phyloP scores from a whole-genome alignment of 2,329 filamentous ascomycete species.

The Penicillium fuscoglaucum region DNA sequence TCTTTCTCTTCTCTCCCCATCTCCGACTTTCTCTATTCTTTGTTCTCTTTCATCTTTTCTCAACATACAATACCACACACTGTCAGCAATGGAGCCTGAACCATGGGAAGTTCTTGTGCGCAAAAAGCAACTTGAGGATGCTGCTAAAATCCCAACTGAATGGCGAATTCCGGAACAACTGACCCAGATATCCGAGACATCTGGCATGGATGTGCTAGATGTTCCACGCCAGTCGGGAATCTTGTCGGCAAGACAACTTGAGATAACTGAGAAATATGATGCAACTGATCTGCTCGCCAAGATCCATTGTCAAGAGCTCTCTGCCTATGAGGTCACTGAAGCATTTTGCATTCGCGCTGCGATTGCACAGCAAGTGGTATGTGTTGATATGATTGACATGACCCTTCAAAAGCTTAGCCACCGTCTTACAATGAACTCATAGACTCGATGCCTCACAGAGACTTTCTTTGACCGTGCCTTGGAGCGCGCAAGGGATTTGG shows the following conservation, averaged over 20 bases:
- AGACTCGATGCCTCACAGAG: conserved; percentile 53
- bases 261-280: conserved; percentile 19
- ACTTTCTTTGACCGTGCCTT: conserved; percentile 54
- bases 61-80: background rate
- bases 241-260: conserved; percentile 9
- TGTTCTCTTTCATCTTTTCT: background rate
- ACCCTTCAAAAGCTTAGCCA: background rate
- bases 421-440: background rate
- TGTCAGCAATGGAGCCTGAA: conserved; percentile 8
- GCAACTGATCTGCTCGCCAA: conserved; percentile 15
- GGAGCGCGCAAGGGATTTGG: conserved; percentile 50
- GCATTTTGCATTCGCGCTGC: conserved; percentile 21
- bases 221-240: conserved; percentile 14
- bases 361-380: conserved; percentile 21
- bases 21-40: too few relatives aligned
- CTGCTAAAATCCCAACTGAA: conserved; percentile 13
- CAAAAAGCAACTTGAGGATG: conserved; percentile 13
- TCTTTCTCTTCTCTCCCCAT: background rate
- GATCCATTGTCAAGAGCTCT: conserved; percentile 7
- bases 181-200: conserved; percentile 10
- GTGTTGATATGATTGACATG: background rate
- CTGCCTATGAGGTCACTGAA: conserved; percentile 17
- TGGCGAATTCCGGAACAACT: conserved; percentile 15
- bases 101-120: conserved; percentile 12
- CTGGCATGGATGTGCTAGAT: conserved; percentile 14